phyloP scores from a whole-genome alignment of 2,329 filamentous ascomycete species.

The Metarhizium robertsii region DNA sequence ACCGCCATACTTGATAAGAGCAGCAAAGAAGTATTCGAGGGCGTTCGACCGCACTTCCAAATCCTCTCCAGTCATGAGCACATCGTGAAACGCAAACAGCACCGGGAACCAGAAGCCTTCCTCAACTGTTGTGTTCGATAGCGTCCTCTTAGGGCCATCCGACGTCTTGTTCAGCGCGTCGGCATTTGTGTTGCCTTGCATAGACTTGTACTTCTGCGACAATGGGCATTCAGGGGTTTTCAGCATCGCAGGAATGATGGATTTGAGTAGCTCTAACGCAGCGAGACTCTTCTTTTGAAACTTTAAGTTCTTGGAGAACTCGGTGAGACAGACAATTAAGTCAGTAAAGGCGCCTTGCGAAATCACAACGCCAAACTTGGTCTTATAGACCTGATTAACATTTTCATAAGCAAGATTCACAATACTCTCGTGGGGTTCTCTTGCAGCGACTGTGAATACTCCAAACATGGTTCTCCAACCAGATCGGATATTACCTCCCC shows the following conservation, averaged over 20 bases:
- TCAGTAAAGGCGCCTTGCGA: conserved; percentile 96
- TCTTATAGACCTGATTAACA: conserved; percentile 90
- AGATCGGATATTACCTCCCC: conserved; percentile 92
- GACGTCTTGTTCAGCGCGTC: conserved; percentile 35
- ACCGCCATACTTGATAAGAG: conserved; percentile 78
- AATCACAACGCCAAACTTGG: conserved; percentile 90
- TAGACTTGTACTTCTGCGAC: conserved; percentile 48
- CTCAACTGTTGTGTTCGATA: conserved; percentile 77
- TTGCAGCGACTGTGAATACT: conserved; percentile 90
- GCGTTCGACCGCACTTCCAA: conserved; percentile 88
- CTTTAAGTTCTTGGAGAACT: conserved; percentile 97
- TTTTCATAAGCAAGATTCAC: conserved; percentile 97
- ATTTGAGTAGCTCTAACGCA: conserved; percentile 90
- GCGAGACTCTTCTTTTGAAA: conserved; percentile 98
- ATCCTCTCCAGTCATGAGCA: conserved; percentile 98
- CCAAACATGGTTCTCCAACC: conserved; percentile 99
- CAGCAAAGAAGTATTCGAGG: conserved; percentile 93
- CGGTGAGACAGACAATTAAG: conserved; percentile 88
- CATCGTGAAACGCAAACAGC: conserved; percentile 95
- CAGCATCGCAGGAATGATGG: conserved; percentile 88
- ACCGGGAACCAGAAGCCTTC: conserved; percentile 99
- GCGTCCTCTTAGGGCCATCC: conserved; percentile 41
- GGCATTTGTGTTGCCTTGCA: conserved; percentile 21
- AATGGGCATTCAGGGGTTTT: conserved; percentile 91
- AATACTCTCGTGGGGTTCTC: conserved; percentile 88